Evolutionary conservation across 2,329 filamentous ascomycete species (phyloP).

Genomic region (Exophiala calicioides): DNA sequence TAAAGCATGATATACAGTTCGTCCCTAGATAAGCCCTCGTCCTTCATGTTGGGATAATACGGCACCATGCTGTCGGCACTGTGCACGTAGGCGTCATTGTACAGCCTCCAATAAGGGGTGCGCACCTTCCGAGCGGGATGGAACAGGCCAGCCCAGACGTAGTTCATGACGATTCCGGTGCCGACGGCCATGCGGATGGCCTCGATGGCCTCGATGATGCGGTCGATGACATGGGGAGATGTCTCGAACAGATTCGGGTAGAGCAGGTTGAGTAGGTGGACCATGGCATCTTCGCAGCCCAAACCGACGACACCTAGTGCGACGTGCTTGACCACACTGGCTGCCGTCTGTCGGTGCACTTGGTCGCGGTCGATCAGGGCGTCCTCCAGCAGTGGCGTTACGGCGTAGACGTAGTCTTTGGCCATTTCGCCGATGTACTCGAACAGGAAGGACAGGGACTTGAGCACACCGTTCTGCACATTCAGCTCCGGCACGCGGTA

Average conservation of each 20-base stretch:
- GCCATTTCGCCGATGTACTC: slow-evolving; percentile 99
- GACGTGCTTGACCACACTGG: slow-evolving; percentile 95
- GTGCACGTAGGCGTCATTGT: slow-evolving; percentile 96
- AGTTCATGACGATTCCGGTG: slow-evolving; percentile 91
- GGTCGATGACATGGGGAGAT: slow-evolving; percentile 95
- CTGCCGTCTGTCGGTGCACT: slow-evolving; percentile 94
- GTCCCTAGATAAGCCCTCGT: slow-evolving; percentile 74
- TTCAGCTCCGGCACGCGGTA: slow-evolving; percentile 98
- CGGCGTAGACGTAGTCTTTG: slow-evolving; percentile 98
- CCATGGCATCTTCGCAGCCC: slow-evolving; percentile 97
- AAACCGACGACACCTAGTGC: slow-evolving; percentile 96
- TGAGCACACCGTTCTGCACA: slow-evolving; percentile 97
- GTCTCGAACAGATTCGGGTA: slow-evolving; percentile 98
- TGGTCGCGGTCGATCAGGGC: slow-evolving; percentile 97
- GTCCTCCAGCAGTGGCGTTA: slow-evolving; percentile 92
- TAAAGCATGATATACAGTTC: slow-evolving; percentile 78
- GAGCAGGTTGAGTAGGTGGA: slow-evolving; percentile 92
- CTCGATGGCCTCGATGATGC: slow-evolving; percentile 96
- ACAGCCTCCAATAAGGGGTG: slow-evolving; percentile 91
- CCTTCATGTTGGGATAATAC: slow-evolving; percentile 85
- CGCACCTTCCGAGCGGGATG: slow-evolving; percentile 95
- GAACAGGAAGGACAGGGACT: slow-evolving; percentile 94
- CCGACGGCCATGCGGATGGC: slow-evolving; percentile 92
- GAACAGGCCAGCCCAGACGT: slow-evolving; percentile 96
- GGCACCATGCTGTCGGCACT: slow-evolving; percentile 92